Percentiles rank a stretch among this genome's conserved stretches.
These are phyloP conservation scores for Physcomitrium patens DNA, from an alignment of 225 moss, liverwort and hornwort genomes.

Conservation along the genomic window DNA sequence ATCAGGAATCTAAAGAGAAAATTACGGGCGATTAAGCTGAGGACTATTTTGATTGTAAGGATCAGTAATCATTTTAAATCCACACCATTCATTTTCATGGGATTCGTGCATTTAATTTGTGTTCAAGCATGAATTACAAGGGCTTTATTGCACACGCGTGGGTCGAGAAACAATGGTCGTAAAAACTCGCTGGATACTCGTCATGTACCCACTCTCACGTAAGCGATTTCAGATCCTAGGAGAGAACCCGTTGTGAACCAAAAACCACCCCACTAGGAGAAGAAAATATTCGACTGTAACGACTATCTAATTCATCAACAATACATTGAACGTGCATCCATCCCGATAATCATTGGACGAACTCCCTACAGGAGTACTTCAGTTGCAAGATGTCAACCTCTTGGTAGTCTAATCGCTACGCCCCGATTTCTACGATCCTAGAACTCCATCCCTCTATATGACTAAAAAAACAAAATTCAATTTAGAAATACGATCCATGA, in stretches of 20 bases:
- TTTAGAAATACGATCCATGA: not conserved
- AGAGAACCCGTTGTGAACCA: not conserved
- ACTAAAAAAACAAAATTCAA: not conserved
- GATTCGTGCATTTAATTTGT: too few relatives aligned
- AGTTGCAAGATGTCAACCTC: not conserved
- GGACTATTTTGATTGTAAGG: not conserved
- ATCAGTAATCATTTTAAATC: not conserved
- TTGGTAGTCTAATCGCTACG: not conserved
- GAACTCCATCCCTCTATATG: not conserved
- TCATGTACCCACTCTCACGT: not conserved
- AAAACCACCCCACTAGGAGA: not conserved
- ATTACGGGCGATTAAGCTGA: not conserved
- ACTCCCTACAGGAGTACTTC: not conserved
- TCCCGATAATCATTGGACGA: not conserved
- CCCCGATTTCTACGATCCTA: not conserved
- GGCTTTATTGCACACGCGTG: too few relatives aligned
- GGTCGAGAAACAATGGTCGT: too few relatives aligned
- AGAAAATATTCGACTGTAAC: not conserved
- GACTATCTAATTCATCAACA: not conserved
- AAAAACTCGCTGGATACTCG: not conserved
- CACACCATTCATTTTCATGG: slow-evolving; percentile 1
- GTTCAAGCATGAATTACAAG: too few relatives aligned
- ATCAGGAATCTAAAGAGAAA: not conserved
- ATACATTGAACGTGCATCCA: not conserved
- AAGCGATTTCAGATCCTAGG: not conserved